These are phyloP conservation scores for Acanthamoeba triangularis DNA, from an alignment of 208 protist species.

Conservation along the genomic window DNA sequence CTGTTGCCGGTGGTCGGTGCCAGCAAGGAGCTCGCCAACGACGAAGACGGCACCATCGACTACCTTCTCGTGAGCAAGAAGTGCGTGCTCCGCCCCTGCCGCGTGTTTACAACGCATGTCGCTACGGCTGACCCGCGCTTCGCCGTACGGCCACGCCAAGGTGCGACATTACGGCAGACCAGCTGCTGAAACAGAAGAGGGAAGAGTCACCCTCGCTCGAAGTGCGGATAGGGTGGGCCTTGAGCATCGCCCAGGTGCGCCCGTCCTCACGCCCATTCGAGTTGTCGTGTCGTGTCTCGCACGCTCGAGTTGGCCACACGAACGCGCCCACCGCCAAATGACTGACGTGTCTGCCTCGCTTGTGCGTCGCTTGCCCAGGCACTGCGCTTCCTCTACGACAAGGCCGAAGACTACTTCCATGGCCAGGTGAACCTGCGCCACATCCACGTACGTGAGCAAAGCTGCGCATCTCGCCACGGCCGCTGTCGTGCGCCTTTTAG, in stretches of 20 bases:
- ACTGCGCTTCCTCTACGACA: not conserved
- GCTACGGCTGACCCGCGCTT: no score
- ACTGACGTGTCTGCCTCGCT: no score
- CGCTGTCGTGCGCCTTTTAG: no score
- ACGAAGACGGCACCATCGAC: not conserved
- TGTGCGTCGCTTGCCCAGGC: not conserved
- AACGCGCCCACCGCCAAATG: no score
- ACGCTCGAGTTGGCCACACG: no score
- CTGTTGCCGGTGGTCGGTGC: constrained; percentile 3
- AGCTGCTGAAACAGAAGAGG: not conserved
- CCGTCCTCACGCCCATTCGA: not conserved
- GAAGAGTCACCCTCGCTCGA: not conserved
- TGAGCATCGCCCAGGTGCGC: not conserved
- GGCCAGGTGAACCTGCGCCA: constrained; percentile 41
- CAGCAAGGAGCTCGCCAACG: not conserved
- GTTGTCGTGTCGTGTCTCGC: no score
- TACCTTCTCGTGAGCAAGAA: constrained; percentile 43
- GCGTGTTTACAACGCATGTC: no score
- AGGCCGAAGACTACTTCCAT: not conserved
- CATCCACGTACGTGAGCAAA: constrained; percentile 20
- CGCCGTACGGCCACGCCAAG: no score
- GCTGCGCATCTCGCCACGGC: no score
- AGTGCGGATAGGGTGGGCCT: not conserved
- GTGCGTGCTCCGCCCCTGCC: not conserved
- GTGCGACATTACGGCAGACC: constrained; percentile 27